Evolutionary conservation across 306 rosid genomes (phyloP), one percentile per base, ranked within the genome.

Genomic region (Dryas alaskensis): DNA sequence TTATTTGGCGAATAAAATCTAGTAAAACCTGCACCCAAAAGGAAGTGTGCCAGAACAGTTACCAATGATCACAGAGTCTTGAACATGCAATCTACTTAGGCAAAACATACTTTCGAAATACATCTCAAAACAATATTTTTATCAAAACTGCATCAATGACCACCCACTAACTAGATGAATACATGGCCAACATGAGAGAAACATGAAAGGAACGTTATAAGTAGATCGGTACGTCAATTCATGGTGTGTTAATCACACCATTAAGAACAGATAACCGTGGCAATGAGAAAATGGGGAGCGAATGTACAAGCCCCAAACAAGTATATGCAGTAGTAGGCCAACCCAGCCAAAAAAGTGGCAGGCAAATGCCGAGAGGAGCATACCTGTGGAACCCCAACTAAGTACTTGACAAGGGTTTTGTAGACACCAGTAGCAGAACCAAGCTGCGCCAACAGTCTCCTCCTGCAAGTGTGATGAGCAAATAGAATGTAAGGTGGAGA

Each of bases 371-470:
- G 71, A 51, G 51, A 64, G 52, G 66, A 31, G 22, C 65, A 71
- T 81, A 94, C 98, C 91, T 94, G 88, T 62, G 98, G 98, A 84
- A 94, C 98, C 84, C 98, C 98, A 79, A 94, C 98, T 77, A 94
- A 76, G 82, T 89, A 94, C 86, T 91, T 91, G 77, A 94, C 97
- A 3, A 94, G 97, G 65, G 98, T 92, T 87, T 94, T 94, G 88
- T 89, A 94, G 84, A 94, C 98, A 60, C 97, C 98, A 14, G 97
- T 87, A 40, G 98, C 98, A 58, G 97, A 94, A 78, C 98, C 97
- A 79, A 94, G 96, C 84, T 85, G 98, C 49, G 96, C 96, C 68
- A 94, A 88, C 76, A 87, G 91, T 70, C 84, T 86, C 84, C 98
- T 94, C 95, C 98, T 94, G 82, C 37, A 60, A 81, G 42, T 19